Evolutionary conservation across 2,329 filamentous ascomycete species (phyloP), one percentile per base, ranked within the genome.

Genomic region (Dothiorella sarmentorum): DNA sequence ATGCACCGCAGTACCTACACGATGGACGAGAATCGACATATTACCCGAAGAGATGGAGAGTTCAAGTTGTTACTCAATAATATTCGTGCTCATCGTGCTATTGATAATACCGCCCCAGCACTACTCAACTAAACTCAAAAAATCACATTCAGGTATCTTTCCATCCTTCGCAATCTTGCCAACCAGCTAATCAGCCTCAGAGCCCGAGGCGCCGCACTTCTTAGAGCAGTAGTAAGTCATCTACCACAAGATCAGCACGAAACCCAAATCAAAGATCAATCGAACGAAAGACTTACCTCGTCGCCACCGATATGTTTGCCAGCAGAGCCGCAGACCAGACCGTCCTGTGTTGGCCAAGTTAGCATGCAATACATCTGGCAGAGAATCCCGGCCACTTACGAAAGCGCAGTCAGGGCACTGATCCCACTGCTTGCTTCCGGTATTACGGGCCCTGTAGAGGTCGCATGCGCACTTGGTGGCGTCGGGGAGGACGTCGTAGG

Each of bases 221-320:
- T 65, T 20, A 26, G 62, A 59, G 61, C 68, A 70, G 44, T 70
- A 70, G 55, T 68, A 61, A 31, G 60, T 59, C 26, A 49, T 49
- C 40, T 43, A 15, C 5, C 2, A 24, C 17, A 13, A 24, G 2
- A 10, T 43, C 3, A 43, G 40, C 7, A n/a, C 11, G 11, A 24
- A 9, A 7, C 6, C 4, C 18, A 26, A 13, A 2, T 13, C 1
- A 7, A 1, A 15, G 10, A 7, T 15, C 40, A 1, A 7, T 13
- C 11, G 27, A 1, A 31, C 27, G 11, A 31, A 31, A 7, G 27
- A 31, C 20, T 43, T 43, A 68, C 18, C 58, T 70, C 68, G 18
- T 69, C 67, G 18, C 68, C 68, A 17, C 68, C 68, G 43, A 70
- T 65, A 51, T 70, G 67, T 56, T 58, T 45, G 2, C 24, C 67